These are phyloP conservation scores for Saccharum spontaneum DNA, from an alignment of 176 grass and related monocot species.

Conservation along the genomic window DNA sequence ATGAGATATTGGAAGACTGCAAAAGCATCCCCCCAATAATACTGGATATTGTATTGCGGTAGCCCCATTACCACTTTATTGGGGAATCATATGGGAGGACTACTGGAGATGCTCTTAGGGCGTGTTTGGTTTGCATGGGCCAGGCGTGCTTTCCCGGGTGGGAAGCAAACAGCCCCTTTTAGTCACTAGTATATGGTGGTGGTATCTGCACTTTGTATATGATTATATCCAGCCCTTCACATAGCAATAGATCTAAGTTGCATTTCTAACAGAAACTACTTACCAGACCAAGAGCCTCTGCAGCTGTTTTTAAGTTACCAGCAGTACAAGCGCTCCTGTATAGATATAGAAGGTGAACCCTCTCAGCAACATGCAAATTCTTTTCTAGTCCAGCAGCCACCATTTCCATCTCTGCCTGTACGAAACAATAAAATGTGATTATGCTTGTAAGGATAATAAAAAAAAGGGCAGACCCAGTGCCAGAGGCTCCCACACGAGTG, in stretches of 20 bases:
- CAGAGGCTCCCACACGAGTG: too few relatives aligned
- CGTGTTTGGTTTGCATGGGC: neutral
- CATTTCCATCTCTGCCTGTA: slow-evolving; percentile 98
- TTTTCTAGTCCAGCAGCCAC: slow-evolving; percentile 75
- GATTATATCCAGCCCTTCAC: neutral
- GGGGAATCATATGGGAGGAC: neutral
- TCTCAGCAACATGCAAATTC: slow-evolving; percentile 70
- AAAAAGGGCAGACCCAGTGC: neutral
- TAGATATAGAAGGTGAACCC: slow-evolving; percentile 67
- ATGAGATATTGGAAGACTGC: too few relatives aligned
- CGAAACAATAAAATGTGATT: slow-evolving; percentile 13
- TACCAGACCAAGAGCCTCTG: slow-evolving; percentile 77
- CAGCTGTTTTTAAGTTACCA: slow-evolving; percentile 51
- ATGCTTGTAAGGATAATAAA: slow-evolving; percentile 12
- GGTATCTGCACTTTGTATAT: neutral
- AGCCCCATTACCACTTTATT: neutral
- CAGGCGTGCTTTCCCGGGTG: neutral
- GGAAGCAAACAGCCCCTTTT: neutral
- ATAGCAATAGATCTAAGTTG: neutral
- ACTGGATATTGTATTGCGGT: neutral
- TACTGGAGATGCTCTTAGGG: neutral
- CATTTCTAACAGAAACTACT: slow-evolving; percentile 8
- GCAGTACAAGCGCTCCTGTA: slow-evolving; percentile 57
- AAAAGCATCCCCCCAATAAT: too few relatives aligned
- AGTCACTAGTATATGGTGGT: too few relatives aligned